Evolutionary conservation across 768 basidiomycete genomes (phyloP).

Genomic region (Trametes gibbosa): DNA sequence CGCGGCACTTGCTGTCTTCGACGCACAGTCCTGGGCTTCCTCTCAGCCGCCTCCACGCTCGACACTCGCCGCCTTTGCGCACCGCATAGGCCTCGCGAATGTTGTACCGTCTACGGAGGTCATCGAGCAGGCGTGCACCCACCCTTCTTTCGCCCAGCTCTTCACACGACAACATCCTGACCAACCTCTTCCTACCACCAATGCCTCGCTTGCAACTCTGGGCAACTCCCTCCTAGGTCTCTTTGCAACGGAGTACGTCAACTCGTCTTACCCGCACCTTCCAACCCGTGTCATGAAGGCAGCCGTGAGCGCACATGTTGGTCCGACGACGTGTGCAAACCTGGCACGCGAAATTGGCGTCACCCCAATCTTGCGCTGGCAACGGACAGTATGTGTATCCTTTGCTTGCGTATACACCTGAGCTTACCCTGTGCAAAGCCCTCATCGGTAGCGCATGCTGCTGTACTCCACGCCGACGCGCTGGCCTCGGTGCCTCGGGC

Average conservation of each 20-base stretch:
- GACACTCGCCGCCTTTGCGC: slow-evolving; percentile 71
- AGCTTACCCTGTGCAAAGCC: slow-evolving; percentile 31
- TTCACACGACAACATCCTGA: slow-evolving; percentile 57
- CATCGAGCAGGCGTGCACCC: slow-evolving; percentile 76
- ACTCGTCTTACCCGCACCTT: slow-evolving; percentile 81
- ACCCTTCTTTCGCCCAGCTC: slow-evolving; percentile 61
- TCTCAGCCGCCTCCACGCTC: slow-evolving; percentile 70
- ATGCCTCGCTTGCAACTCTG: slow-evolving; percentile 69
- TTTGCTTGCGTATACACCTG: not conserved
- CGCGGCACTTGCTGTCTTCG: slow-evolving; percentile 40
- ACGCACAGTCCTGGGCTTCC: slow-evolving; percentile 65
- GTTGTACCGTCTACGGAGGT: slow-evolving; percentile 52
- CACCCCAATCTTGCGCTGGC: slow-evolving; percentile 75
- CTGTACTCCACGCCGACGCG: slow-evolving; percentile 78
- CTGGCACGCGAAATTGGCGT: slow-evolving; percentile 88
- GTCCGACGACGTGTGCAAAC: slow-evolving; percentile 75
- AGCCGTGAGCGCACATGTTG: slow-evolving; percentile 89
- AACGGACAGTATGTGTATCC: slow-evolving; percentile 56
- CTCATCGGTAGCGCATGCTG: slow-evolving; percentile 43
- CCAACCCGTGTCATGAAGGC: slow-evolving; percentile 91
- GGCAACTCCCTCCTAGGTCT: slow-evolving; percentile 91
- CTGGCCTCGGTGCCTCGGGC: slow-evolving; percentile 85
- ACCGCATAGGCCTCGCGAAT: slow-evolving; percentile 68
- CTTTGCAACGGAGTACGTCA: slow-evolving; percentile 82
- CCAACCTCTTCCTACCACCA: slow-evolving; percentile 55